These are phyloP conservation scores for Globisporangium barbulae DNA, from an alignment of 352 stramenopile species.

Conservation along the genomic window DNA sequence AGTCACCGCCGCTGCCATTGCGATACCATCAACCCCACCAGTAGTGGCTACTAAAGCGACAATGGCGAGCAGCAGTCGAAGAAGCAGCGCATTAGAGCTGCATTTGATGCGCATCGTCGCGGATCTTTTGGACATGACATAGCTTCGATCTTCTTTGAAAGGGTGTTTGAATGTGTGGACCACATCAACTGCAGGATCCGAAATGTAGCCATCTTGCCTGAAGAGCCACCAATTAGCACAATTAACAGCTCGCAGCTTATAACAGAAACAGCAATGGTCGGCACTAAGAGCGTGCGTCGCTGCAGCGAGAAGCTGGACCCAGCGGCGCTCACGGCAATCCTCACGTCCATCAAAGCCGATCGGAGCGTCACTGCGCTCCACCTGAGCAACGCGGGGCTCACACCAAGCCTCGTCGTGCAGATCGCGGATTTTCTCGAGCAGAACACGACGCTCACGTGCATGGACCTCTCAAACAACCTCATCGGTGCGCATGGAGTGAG, in stretches of 20 bases:
- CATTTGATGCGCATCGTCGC: background rate
- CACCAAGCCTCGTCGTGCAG: slow-evolving; percentile 37
- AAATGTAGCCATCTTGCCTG: slow-evolving; percentile 8
- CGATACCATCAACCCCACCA: background rate
- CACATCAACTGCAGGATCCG: slow-evolving; percentile 1
- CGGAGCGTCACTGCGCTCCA: slow-evolving; percentile 16
- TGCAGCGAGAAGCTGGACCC: slow-evolving; percentile 30
- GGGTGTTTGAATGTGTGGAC: background rate
- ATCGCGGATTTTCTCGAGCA: slow-evolving; percentile 45
- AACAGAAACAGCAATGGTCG: background rate
- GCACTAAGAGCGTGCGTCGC: background rate
- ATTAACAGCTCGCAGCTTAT: background rate
- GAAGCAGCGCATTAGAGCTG: background rate
- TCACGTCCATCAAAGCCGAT: slow-evolving; percentile 19
- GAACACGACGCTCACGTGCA: slow-evolving; percentile 32
- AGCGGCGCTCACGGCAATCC: slow-evolving; percentile 19
- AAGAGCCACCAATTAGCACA: background rate
- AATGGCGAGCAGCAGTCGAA: background rate
- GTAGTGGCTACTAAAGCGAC: background rate
- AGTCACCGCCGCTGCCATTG: background rate
- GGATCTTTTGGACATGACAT: background rate
- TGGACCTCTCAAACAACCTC: slow-evolving; percentile 37
- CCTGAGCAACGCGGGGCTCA: slow-evolving; percentile 29
- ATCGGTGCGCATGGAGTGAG: slow-evolving; percentile 33
- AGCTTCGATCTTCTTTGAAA: slow-evolving; percentile 7